These are phyloP conservation scores for Linnemannia hyalina DNA, from an alignment of 192 early-diverging fungal species.

Conservation along the genomic window DNA sequence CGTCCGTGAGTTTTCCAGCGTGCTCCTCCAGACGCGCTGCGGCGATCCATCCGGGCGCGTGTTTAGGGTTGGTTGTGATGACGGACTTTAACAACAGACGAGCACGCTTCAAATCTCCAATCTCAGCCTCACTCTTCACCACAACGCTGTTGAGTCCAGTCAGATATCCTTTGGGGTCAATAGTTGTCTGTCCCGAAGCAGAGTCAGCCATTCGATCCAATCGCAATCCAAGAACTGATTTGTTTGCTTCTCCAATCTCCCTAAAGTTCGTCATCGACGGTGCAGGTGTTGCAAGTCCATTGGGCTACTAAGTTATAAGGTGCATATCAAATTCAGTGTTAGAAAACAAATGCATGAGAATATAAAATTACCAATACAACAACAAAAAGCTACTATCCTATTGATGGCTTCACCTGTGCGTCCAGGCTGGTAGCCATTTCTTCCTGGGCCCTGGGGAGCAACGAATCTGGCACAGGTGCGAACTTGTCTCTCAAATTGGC, in stretches of 20 bases:
- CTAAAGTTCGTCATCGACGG: slow-evolving; percentile 87
- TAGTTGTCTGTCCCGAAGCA: slow-evolving; percentile 85
- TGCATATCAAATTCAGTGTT: not conserved
- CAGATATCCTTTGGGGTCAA: slow-evolving; percentile 97
- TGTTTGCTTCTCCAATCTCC: slow-evolving; percentile 93
- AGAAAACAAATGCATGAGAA: not conserved
- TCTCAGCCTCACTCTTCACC: slow-evolving; percentile 85
- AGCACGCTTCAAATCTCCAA: slow-evolving; percentile 91
- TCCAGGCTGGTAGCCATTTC: slow-evolving; percentile 73
- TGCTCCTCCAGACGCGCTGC: slow-evolving; percentile 97
- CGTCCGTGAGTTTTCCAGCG: slow-evolving; percentile 85
- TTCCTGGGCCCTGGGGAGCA: slow-evolving; percentile 66
- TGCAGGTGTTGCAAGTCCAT: slow-evolving; percentile 72
- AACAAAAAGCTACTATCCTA: not conserved
- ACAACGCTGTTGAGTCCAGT: slow-evolving; percentile 91
- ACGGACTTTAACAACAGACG: slow-evolving; percentile 90
- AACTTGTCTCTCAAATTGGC: slow-evolving; percentile 69
- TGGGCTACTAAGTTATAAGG: slow-evolving; percentile 37
- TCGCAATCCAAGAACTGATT: slow-evolving; percentile 91
- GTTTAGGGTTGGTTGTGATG: slow-evolving; percentile 93
- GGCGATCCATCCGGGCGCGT: slow-evolving; percentile 98
- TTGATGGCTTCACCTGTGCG: slow-evolving; percentile 59
- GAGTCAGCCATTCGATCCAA: slow-evolving; percentile 95
- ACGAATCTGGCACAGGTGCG: slow-evolving; percentile 74
- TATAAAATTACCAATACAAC: not conserved